Percentiles rank a stretch among this genome's conserved stretches.
Conservation (phyloP, 176 grass and related monocot species). For the barley (Hordeum vulgare) region MorexV3_pseudomolecules_assembly NC_058520.1:609141178-609141677, state of each 20-base stretch:
- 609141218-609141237: too few species aligned
- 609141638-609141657: not conserved
- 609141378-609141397: not conserved
- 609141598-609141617: not conserved
- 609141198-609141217: not conserved
- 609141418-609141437: not conserved
- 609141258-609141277: too few species aligned
- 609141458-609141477: not conserved
- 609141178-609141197: not conserved
- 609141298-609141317: too few species aligned
- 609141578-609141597: too few species aligned
- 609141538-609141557: constrained; percentile 16
- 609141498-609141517: not conserved
- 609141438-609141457: not conserved
- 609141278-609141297: too few species aligned
- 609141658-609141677: not conserved
- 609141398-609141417: too few species aligned
- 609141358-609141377: not conserved
- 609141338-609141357: too few species aligned
- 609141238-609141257: too few species aligned
- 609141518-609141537: constrained; percentile 4
- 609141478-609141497: not conserved
- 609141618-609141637: not conserved
- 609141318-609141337: too few species aligned
- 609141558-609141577: not conserved